These are phyloP conservation scores for Melanopsichium pennsylvanicum DNA, from an alignment of 1,284 basidiomycete genomes.

Conservation along the genomic window DNA sequence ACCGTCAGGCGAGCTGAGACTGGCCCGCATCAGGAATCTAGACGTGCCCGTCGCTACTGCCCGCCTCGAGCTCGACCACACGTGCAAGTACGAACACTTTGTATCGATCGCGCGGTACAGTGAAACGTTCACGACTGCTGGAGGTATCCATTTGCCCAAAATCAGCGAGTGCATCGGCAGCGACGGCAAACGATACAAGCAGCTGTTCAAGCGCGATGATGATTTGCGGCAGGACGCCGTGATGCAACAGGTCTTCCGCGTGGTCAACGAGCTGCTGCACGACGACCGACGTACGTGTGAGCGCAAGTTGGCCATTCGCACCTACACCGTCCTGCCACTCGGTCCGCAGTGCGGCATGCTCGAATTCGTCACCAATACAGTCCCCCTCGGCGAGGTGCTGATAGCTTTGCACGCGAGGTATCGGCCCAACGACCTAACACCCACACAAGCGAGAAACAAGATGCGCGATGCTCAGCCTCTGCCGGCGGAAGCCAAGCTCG, in stretches of 20 bases:
- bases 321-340: conserved; percentile 88
- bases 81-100: conserved; percentile 70
- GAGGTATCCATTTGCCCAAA: conserved; percentile 85
- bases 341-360: conserved; percentile 82
- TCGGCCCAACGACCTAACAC: conserved; percentile 33
- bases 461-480: conserved; percentile 27
- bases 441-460: conserved; percentile 38
- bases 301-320: conserved; percentile 78
- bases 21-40: conserved; percentile 32
- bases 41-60: conserved; percentile 77
- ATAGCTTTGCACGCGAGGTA: conserved; percentile 70
- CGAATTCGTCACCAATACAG: conserved; percentile 88
- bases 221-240: conserved; percentile 96
- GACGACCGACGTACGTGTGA: conserved; percentile 79
- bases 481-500: conserved; percentile 37
- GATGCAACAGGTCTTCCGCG: conserved; percentile 96
- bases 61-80: conserved; percentile 76
- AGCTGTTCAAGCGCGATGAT: conserved; percentile 91
- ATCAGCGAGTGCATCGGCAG: conserved; percentile 77
- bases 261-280: conserved; percentile 81
- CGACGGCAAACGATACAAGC: conserved; percentile 77
- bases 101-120: conserved; percentile 73
- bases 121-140: conserved; percentile 73
- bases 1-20: conserved; percentile 27
- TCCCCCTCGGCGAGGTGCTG: conserved; percentile 75